Percentiles rank a stretch among this genome's conserved stretches.
phyloP scores from a whole-genome alignment of 2,329 filamentous ascomycete genomes.

The Monosporascus sp. region DNA sequence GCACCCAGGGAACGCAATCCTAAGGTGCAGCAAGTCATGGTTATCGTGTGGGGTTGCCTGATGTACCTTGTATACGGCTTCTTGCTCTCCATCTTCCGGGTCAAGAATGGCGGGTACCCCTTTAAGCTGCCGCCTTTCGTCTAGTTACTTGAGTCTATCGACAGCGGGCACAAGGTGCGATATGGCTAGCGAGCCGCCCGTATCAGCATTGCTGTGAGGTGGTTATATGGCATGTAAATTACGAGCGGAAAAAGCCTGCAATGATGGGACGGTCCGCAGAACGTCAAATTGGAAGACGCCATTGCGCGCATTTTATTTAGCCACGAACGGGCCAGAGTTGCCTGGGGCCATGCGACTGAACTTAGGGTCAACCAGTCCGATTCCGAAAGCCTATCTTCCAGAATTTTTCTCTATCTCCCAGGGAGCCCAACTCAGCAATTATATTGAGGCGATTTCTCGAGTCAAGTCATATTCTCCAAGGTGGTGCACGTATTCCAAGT shows the following conservation, averaged over 20 bases:
- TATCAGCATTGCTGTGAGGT: background rate
- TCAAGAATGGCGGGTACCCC: slow-evolving; percentile 93
- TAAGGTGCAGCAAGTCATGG: slow-evolving; percentile 72
- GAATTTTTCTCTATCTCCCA: no score
- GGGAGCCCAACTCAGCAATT: no score
- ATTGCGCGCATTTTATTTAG: no score
- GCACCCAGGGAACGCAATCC: slow-evolving; percentile 81
- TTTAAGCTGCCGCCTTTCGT: slow-evolving; percentile 90
- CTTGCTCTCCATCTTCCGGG: slow-evolving; percentile 84
- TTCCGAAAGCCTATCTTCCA: no score
- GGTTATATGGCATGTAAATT: background rate
- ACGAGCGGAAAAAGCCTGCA: background rate
- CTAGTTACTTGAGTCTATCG: slow-evolving; percentile 26
- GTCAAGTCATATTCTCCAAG: no score
- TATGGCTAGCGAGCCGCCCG: background rate
- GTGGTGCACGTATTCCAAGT: no score
- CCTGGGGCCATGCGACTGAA: no score
- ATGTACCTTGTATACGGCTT: slow-evolving; percentile 88
- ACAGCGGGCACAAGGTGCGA: background rate
- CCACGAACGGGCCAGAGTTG: no score
- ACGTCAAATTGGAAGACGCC: background rate
- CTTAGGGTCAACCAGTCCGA: no score
- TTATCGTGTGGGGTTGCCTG: slow-evolving; percentile 72
- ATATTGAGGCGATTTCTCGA: no score
- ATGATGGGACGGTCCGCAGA: background rate